phyloP scores from a whole-genome alignment of 257 asterid species.

The Perilla frutescens region DNA sequence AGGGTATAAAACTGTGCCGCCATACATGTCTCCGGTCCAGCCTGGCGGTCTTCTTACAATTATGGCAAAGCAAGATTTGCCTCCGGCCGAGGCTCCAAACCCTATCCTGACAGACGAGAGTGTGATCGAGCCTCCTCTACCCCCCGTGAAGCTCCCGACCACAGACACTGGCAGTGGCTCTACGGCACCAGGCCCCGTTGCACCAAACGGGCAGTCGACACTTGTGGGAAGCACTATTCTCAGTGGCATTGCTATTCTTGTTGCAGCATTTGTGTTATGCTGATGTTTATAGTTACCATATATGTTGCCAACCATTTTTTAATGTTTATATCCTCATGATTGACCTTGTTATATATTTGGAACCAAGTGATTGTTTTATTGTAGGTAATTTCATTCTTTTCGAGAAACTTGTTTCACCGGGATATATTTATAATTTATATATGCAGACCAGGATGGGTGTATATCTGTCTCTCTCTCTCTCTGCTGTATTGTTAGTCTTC shows the following conservation, averaged over 20 bases:
- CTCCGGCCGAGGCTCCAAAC: constrained; percentile 69
- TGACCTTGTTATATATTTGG: not conserved
- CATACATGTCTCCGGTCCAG: constrained; percentile 55
- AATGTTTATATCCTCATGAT: constrained; percentile 16
- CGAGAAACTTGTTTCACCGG: not conserved
- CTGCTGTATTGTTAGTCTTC: too few relatives aligned
- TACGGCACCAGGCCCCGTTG: constrained; percentile 45
- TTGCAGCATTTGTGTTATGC: constrained; percentile 44
- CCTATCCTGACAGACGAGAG: constrained; percentile 53
- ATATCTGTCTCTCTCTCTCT: too few relatives aligned
- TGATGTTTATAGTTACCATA: not conserved
- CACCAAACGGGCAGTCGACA: constrained; percentile 54
- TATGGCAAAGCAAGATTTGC: constrained; percentile 34
- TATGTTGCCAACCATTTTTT: not conserved
- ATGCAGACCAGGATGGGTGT: too few relatives aligned
- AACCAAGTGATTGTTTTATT: not conserved
- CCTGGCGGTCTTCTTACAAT: constrained; percentile 57
- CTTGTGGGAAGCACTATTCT: constrained; percentile 46
- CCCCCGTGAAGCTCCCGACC: constrained; percentile 51
- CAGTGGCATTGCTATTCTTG: constrained; percentile 44
- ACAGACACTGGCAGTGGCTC: constrained; percentile 29
- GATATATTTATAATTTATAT: too few relatives aligned
- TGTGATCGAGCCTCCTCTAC: constrained; percentile 68
- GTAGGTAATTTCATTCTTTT: constrained; percentile 18
- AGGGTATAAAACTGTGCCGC: constrained; percentile 45